Evolutionary conservation across 2,329 filamentous ascomycete species (phyloP).

Genomic region (Colletotrichum destructivum): DNA sequence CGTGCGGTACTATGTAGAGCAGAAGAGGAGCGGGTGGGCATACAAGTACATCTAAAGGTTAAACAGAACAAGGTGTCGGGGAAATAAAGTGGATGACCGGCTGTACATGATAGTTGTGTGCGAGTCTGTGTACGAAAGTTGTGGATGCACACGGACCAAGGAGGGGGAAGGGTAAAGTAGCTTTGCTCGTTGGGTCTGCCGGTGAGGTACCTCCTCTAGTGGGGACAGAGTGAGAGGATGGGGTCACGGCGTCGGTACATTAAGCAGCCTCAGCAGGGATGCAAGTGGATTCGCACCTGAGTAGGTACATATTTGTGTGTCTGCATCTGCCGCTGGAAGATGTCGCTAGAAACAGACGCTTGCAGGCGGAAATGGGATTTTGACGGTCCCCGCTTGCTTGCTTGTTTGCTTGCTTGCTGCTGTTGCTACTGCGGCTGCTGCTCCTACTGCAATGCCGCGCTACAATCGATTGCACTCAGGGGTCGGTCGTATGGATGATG

Average conservation of each 20-base stretch:
- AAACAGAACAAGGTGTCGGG: slow-evolving; percentile 22
- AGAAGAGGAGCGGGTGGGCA: slow-evolving; percentile 4
- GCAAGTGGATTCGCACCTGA: no score
- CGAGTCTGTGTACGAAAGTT: slow-evolving; percentile 2
- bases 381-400: no score
- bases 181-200: not conserved
- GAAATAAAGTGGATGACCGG: slow-evolving; percentile 5
- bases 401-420: no score
- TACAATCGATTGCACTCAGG: not conserved
- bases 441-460: not conserved
- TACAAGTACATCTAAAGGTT: slow-evolving; percentile 33
- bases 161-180: not conserved
- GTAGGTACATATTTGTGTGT: slow-evolving; percentile 6
- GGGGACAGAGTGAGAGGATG: not conserved
- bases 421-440: not conserved
- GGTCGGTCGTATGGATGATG: not conserved
- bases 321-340: slow-evolving; percentile 39
- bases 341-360: slow-evolving; percentile 20
- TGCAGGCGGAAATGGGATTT: slow-evolving; percentile 17
- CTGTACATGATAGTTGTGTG: slow-evolving; percentile 1
- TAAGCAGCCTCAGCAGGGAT: not conserved
- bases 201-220: not conserved
- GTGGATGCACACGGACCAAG: not conserved
- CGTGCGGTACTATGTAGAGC: slow-evolving; percentile 4
- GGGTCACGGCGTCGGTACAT: not conserved